Evolutionary conservation across 2,329 filamentous ascomycete genomes (phyloP).

Genomic region (Fusarium sp.): DNA sequence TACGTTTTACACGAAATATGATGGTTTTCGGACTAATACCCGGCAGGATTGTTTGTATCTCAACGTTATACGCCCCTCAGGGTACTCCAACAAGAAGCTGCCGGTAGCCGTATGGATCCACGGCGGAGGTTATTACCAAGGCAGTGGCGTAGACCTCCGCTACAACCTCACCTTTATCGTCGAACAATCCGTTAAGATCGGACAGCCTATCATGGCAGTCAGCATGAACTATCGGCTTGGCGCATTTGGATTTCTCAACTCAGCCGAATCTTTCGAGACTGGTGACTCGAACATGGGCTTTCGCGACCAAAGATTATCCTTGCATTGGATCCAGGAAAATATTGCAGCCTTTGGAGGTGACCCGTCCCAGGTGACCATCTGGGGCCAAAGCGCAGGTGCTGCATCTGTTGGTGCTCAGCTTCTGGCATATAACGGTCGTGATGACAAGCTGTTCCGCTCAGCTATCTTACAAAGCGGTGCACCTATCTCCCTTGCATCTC

Average conservation of each 20-base stretch:
- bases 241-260: slow-evolving; percentile 60
- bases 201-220: slow-evolving; percentile 46
- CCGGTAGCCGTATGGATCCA: slow-evolving; percentile 38
- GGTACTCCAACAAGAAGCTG: slow-evolving; percentile 25
- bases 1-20: neutral
- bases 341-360: slow-evolving; percentile 59
- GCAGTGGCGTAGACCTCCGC: slow-evolving; percentile 56
- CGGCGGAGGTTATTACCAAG: slow-evolving; percentile 54
- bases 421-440: slow-evolving; percentile 22
- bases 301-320: slow-evolving; percentile 59
- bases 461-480: slow-evolving; percentile 26
- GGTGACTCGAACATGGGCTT: slow-evolving; percentile 60
- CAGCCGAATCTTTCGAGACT: slow-evolving; percentile 53
- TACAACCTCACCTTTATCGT: slow-evolving; percentile 72
- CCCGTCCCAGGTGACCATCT: slow-evolving; percentile 58
- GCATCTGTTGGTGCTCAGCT: slow-evolving; percentile 23
- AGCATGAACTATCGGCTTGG: slow-evolving; percentile 40
- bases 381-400: slow-evolving; percentile 30
- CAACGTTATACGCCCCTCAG: slow-evolving; percentile 25
- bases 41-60: slow-evolving; percentile 31
- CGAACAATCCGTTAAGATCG: slow-evolving; percentile 51
- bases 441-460: slow-evolving; percentile 21
- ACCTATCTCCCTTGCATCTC: neutral
- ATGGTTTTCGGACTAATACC: neutral
- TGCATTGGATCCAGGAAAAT: slow-evolving; percentile 62